Base-by-base conservation (phyloP, 495 filamentous ascomycete genomes). In the Hyaloscypha variabilis region DNA sequence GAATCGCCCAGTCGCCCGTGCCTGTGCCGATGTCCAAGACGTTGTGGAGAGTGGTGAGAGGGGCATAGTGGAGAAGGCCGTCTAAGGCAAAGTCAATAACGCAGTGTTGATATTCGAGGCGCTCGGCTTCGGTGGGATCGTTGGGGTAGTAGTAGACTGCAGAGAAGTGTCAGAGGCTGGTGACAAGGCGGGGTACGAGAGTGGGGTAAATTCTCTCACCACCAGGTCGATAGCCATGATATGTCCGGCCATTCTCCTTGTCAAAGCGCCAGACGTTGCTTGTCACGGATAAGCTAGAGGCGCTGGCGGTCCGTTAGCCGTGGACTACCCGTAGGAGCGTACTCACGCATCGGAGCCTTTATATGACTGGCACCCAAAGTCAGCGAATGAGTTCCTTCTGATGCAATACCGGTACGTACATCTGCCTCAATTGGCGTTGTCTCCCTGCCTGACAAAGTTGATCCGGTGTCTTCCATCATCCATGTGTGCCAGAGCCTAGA, bases 11-110 rank as follows among this genome's bases (percentile, higher is more conserved):
- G 66, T 85, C 59, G 11, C 81, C 81, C 2, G 78, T 91, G 3
- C 90, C 90, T 10, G 88, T 91, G 8, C 86, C 90, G 19, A 92
- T 82, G 69, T 92, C 90, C 1, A 93, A 79, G 19, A 92, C 84
- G 29, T 76, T 74, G 39, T 78, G 70, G 1, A 87, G 86, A 11
- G 84, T 73, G n/a, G 70, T 59, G 0, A 87, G 78, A 2, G 89
- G 89, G 0, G 89, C 82, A 67, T 88, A 80, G 72, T 85, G 86
- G 23, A 87, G 73, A 34, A 77, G 78, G 19, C 75, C 80, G 13
- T 79, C 73, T 67, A 85, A 83, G 55, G 84, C 66, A 57, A 84
- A 58, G 55, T 84, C 86, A 69, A 86, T 74, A 70, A 89, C 79
- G 60, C 86, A 81, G 65, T 89, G 82, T 69, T 90, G 88, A 65